These are phyloP conservation scores for Canavalia gladiata DNA, from an alignment of 306 rosid genomes.

Conservation along the genomic window DNA sequence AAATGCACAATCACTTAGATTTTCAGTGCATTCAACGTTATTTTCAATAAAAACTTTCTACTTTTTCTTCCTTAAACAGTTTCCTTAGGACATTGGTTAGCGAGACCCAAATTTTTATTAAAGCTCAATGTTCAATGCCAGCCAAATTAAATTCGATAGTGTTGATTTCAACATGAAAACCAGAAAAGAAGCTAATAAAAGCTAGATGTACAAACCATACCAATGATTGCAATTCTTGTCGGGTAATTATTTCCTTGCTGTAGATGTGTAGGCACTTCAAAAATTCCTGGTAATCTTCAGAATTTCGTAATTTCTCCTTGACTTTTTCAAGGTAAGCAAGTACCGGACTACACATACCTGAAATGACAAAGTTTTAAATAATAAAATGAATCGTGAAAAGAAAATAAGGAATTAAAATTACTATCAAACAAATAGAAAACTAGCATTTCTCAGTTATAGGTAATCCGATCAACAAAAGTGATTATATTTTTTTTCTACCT, in stretches of 20 bases:
- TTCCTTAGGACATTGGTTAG: no score
- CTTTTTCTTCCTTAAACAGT: no score
- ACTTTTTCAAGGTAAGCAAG: constrained; percentile 90
- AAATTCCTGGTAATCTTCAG: constrained; percentile 94
- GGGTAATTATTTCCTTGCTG: constrained; percentile 93
- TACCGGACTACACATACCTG: constrained; percentile 85
- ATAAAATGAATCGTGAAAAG: constrained; percentile 13
- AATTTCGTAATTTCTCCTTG: constrained; percentile 78
- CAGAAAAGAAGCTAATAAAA: constrained; percentile 20
- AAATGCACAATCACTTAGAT: no score
- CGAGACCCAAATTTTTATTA: neutral
- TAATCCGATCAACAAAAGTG: constrained; percentile 33
- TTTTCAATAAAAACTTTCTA: no score
- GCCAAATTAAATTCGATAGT: constrained; percentile 22
- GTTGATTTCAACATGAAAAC: constrained; percentile 6
- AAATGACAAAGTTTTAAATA: constrained; percentile 36
- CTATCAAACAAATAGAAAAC: constrained; percentile 30
- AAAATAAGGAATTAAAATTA: constrained; percentile 19
- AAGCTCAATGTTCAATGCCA: constrained; percentile 4
- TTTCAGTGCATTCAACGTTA: no score
- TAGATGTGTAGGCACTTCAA: constrained; percentile 96
- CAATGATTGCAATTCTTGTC: constrained; percentile 84
- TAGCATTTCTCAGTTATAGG: constrained; percentile 21
- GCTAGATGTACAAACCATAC: constrained; percentile 58
- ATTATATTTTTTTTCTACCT: neutral